A percentile compares a stretch with the other conserved stretches of the same genome.
Conservation (phyloP, 257 asterid species). For the Solanum pinnatisectum region DNA sequence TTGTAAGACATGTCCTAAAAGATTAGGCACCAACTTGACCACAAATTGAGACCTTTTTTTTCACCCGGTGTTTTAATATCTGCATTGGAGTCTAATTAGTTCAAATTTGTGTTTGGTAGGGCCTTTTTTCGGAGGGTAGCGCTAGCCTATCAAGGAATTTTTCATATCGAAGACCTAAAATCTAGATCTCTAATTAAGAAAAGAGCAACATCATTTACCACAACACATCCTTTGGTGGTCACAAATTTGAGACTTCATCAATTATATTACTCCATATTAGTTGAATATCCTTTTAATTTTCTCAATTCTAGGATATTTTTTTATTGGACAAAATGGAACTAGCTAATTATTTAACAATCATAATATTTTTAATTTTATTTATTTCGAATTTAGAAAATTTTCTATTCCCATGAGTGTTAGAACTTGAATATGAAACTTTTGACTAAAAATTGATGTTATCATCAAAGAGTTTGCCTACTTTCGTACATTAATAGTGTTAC, state of each 20-base stretch:
- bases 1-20: neutral
- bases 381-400: too few relatives aligned
- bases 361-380: too few relatives aligned
- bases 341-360: neutral
- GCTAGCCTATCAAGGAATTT: too few relatives aligned
- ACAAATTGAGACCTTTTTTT: neutral
- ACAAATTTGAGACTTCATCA: neutral
- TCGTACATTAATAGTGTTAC: neutral
- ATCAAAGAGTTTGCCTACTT: neutral
- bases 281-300: neutral
- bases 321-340: neutral
- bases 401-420: too few relatives aligned
- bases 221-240: too few relatives aligned
- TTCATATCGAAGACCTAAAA: too few relatives aligned
- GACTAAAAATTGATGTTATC: neutral
- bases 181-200: too few relatives aligned
- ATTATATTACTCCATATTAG: neutral
- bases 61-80: fast-evolving
- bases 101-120: too few relatives aligned
- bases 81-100: too few relatives aligned
- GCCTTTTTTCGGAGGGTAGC: too few relatives aligned
- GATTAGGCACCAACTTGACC: neutral
- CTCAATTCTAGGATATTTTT: neutral
- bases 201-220: too few relatives aligned
- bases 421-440: too few relatives aligned